Evolutionary conservation across 352 stramenopile genomes (phyloP).

Genomic region (Phytophthora brassicae): DNA sequence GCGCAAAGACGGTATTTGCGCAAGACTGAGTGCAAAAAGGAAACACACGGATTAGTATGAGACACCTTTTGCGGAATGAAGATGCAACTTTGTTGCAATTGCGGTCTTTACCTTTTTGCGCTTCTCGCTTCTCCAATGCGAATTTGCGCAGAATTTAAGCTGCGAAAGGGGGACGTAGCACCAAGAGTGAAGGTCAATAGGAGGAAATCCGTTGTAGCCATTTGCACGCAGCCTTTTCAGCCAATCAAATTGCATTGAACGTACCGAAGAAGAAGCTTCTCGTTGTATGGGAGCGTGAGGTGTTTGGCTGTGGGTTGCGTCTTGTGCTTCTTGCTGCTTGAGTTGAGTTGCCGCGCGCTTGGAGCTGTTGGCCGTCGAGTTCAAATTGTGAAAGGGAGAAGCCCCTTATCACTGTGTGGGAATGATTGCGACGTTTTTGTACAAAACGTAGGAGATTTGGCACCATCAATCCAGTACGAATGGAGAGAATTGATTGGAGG

Average conservation of each 20-base stretch:
- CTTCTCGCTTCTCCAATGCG: conserved; percentile 12
- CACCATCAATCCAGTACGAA: conserved; percentile 15
- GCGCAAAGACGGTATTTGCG: background rate
- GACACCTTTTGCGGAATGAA: conserved; percentile 14
- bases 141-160: conserved; percentile 8
- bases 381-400: conserved; percentile 29
- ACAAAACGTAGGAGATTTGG: background rate
- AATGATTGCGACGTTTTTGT: background rate
- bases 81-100: too few species aligned
- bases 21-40: too few species aligned
- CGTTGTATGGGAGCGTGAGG: background rate
- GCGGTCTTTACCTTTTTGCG: too few species aligned
- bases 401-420: conserved; percentile 9
- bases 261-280: conserved; percentile 20
- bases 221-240: background rate
- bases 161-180: conserved; percentile 8
- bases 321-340: conserved; percentile 25
- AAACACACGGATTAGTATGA: conserved; percentile 3
- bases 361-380: conserved; percentile 9
- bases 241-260: background rate
- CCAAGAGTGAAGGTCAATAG: conserved; percentile 33
- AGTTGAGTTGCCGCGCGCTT: conserved; percentile 28
- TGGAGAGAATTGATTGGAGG: conserved; percentile 44
- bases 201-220: conserved; percentile 14
- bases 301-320: conserved; percentile 2